Evolutionary conservation across 2,329 filamentous ascomycete species (phyloP), one percentile per base, ranked within the genome.

Genomic region (Bipolaris gigantea): DNA sequence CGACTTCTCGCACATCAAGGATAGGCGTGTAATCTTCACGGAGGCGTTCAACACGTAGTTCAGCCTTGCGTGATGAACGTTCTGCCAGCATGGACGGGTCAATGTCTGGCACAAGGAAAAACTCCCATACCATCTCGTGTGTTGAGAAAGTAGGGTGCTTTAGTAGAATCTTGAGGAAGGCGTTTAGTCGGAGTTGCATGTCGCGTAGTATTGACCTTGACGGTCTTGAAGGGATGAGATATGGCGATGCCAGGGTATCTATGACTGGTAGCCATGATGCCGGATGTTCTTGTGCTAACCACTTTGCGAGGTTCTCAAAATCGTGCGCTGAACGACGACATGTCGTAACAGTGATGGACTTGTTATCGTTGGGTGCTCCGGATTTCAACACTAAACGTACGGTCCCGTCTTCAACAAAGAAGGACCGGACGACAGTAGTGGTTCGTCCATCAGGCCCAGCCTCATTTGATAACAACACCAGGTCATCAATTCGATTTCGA

Each of bases 41-140:
- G 32, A 99, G 88, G 51, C 87, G 92, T 69, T 99, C 94, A 3
- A 85, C 80, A 25, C 93, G 84, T 0, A 88, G 85, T 71, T 92
- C 88, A 4, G 91, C 89, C 75, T 99, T 99, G 57, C 92, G 85
- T 50, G 86, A 86, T 59, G 90, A 96, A 45, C 94, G 85, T 72
- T 96, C 88, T 48, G 90, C 88, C 82, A 97, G 93, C 84, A 92
- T 91, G 18, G 91, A 86, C 0, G 90, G 83, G 70, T 96, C 90
- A 45, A 99, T 85, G 63, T 99, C 94, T 1, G 94, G 94, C 11
- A 99, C 92, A 0, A 99, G 82, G 75, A 99, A 96, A 76, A 99
- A 99, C 67, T 99, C 94, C 95, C 94, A 99, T 2, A 99, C 82
- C 83, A 97, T 91, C 77, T 99, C 94, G 69, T 99, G 95, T 0